Evolutionary conservation across 2,329 filamentous ascomycete genomes (phyloP), one percentile per base, ranked within the genome.

Genomic region (Botrytis tulipae): DNA sequence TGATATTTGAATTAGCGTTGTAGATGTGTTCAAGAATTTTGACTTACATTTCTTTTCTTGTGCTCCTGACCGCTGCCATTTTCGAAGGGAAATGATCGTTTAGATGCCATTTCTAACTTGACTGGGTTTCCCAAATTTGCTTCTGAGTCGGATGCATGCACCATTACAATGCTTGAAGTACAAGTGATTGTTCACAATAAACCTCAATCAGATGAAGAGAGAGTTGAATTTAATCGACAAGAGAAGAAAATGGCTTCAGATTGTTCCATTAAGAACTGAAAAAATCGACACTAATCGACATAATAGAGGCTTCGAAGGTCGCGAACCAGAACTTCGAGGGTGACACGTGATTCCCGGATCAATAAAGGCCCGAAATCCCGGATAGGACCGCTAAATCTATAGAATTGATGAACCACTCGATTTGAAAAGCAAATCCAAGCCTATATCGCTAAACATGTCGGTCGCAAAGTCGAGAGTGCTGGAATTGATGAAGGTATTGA

Each of bases 401-500:
- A 29, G 62, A 61, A 16, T 44, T 60, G 40, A 44, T 32, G 37
- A 57, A 59, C 51, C 44, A 59, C 51, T 22, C 25, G 44, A 48
- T 3, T 61, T 44, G 32, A 25, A 73, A 54, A 73, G 42, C 18
- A 46, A 29, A 51, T 63, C 42, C 57, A 60, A 54, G 35, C 61
- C 48, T 71, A 73, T 73, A 69, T 37, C 70, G 44, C 81, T 79
- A 82, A 88, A 85, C 79, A 90, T 91, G 86, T 87, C 87, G 82
- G 87, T 91, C 77, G 85, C 89, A 82, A 88, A 88, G 74, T 85
- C 88, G 74, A 85, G 90, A 80, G 77, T 91, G 76, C 80, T 91
- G 77, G 92, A 94, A 81, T 88, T 97, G 76, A 89, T 95, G 86
- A 94, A 94, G 91, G 94, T 93, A 83, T 63, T 78, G 32, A 7